Evolutionary conservation across 768 basidiomycete genomes (phyloP).

Genomic region (Rhizopogon salebrosus): DNA sequence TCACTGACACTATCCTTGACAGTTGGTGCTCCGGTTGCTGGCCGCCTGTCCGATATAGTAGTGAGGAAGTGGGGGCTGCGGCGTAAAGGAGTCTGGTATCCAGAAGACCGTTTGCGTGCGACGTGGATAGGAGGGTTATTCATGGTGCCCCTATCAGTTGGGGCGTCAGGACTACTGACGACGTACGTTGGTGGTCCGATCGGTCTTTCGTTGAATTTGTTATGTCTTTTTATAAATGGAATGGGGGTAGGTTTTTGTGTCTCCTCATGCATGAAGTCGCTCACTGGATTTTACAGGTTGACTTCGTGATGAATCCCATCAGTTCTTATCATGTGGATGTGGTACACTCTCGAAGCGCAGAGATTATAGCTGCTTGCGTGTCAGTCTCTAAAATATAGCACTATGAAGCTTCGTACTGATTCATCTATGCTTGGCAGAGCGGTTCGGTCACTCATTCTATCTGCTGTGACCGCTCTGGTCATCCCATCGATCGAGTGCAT

Average conservation of each 20-base stretch:
- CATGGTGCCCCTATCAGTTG: no score
- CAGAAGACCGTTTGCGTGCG: constrained; percentile 63
- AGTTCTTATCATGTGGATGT: constrained; percentile 59
- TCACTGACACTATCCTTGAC: background rate
- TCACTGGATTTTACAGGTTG: constrained; percentile 34
- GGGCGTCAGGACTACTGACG: no score
- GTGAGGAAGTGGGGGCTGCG: constrained; percentile 43
- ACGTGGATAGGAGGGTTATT: no score
- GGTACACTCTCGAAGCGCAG: constrained; percentile 55
- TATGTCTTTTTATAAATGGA: no score
- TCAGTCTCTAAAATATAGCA: constrained; percentile 24
- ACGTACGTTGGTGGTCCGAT: no score
- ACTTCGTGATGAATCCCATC: constrained; percentile 49
- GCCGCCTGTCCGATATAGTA: constrained; percentile 50
- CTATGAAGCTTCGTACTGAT: background rate
- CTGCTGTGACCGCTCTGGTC: constrained; percentile 38
- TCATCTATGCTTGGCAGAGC: constrained; percentile 31
- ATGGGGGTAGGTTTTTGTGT: no score
- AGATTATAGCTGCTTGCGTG: constrained; percentile 53
- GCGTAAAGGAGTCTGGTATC: constrained; percentile 56
- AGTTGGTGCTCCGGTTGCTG: constrained; percentile 61
- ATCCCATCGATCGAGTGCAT: no score
- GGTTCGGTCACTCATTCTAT: constrained; percentile 39
- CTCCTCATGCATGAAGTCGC: background rate
- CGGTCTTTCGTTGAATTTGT: no score